Evolutionary conservation across 2,329 filamentous ascomycete genomes (phyloP), one percentile per base, ranked within the genome.

Genomic region (Fusarium transvaalense): DNA sequence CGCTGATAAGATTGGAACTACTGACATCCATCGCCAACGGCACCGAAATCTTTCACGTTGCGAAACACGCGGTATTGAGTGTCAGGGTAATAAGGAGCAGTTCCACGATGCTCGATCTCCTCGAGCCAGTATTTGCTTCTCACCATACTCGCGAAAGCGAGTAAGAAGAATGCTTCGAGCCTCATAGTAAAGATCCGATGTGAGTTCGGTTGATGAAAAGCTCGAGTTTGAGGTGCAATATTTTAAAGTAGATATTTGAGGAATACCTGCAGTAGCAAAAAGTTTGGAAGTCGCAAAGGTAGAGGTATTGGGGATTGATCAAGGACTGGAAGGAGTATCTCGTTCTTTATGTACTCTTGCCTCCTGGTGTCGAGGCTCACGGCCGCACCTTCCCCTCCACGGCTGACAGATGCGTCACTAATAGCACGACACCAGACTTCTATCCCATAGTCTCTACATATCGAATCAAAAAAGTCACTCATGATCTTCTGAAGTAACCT

Each of bases 11-110:
- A 21, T 17, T 2, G 19, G 15, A 43, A 32, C 6, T 13, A 69
- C 72, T 3, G 29, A 75, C 74, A 64, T 66, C 75, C 75, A 53
- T 77, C 75, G 6, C 75, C 75, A 38, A 75, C 61, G 10, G 75
- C 75, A 8, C 75, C 75, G 58, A 71, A 77, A 9, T 77, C 73
- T 39, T 68, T 77, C 23, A 77, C 73, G 6, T 77, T 77, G n/a
- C 75, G 74, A 59, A 77, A 77, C 10, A 77, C 75, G 7, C 48
- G 56, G 47, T 77, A 77, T 12, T 63, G 48, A 37, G 61, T 65
- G 45, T 77, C 75, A 3, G 74, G 74, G 19, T 74, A 73, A 21
- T 75, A 77, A 1, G 75, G 75, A 32, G 75, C 72, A 37, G 62
- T 58, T 1, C 75, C 75, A 29, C 62, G 68, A 32, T 76, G 75